phyloP scores from a whole-genome alignment of 148 eudicot genomes.

The Diospyros kaki region DNA sequence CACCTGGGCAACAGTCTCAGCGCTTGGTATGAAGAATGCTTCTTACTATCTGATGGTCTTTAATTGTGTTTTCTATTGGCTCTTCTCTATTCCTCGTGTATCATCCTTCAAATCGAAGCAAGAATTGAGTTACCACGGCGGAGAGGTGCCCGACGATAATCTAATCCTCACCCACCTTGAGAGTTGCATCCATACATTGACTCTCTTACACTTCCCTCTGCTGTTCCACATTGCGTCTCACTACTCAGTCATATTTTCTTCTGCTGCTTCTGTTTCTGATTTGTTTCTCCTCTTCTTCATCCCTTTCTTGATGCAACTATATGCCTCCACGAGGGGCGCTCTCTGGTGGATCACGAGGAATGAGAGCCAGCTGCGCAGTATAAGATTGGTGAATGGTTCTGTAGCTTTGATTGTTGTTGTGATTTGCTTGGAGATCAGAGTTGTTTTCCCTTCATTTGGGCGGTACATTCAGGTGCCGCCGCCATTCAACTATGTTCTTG shows the following conservation, averaged over 20 bases:
- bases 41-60: conserved; percentile 74
- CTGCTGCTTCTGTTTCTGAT: conserved; percentile 57
- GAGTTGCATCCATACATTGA: conserved; percentile 65
- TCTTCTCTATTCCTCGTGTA: conserved; percentile 68
- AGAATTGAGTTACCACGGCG: conserved; percentile 54
- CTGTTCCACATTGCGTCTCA: conserved; percentile 69
- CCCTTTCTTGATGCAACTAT: conserved; percentile 74
- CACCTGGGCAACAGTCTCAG: conserved; percentile 83
- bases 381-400: conserved; percentile 74
- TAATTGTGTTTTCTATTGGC: conserved; percentile 73
- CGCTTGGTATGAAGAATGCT: conserved; percentile 71
- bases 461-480: conserved; percentile 93
- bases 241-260: conserved; percentile 57
- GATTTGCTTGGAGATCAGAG: conserved; percentile 76
- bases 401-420: conserved; percentile 68
- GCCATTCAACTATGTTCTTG: conserved; percentile 71
- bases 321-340: conserved; percentile 82
- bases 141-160: conserved; percentile 62
- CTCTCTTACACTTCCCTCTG: conserved; percentile 61
- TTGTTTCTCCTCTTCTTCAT: conserved; percentile 70
- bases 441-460: conserved; percentile 82
- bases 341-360: conserved; percentile 88
- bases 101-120: conserved; percentile 67
- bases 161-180: conserved; percentile 70
- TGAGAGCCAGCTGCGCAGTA: conserved; percentile 49